Evolutionary conservation across 1,139 yeast species (phyloP).

Genomic region (Yamadazyma mexicana): DNA sequence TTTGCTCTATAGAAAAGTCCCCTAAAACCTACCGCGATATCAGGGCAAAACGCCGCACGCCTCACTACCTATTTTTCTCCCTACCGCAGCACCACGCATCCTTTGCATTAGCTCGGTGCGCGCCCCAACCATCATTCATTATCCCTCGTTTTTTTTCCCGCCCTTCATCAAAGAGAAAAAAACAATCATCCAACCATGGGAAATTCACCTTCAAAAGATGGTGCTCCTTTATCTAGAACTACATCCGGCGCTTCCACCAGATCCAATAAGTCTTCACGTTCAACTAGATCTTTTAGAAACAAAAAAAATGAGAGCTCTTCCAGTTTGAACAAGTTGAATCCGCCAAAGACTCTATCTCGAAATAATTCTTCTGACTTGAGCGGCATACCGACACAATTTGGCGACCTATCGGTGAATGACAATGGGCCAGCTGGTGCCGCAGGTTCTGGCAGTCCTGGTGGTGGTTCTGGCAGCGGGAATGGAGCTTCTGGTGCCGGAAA

Average conservation of each 20-base stretch:
- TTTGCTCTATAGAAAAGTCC: no score
- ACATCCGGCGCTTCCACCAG: constrained; percentile 28
- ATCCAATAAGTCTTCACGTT: constrained; percentile 49
- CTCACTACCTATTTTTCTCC: no score
- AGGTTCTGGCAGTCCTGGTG: no score
- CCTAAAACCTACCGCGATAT: no score
- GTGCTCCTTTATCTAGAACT: constrained; percentile 48
- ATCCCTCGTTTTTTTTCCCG: constrained; percentile 2
- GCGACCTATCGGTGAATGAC: neutral
- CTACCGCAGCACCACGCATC: no score
- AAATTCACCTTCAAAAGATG: constrained; percentile 42
- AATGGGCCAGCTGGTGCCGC: neutral
- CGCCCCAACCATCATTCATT: neutral
- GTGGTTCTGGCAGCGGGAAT: neutral
- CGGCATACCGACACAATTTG: constrained; percentile 1
- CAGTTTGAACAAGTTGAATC: constrained; percentile 13
- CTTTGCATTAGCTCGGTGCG: neutral
- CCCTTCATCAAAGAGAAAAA: constrained; percentile 6
- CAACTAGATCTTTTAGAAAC: constrained; percentile 48
- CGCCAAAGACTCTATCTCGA: constrained; percentile 39
- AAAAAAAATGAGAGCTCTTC: constrained; percentile 14
- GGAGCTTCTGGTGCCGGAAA: neutral
- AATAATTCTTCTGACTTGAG: constrained; percentile 29
- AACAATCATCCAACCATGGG: constrained; percentile 33
- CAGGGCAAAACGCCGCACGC: no score